Percentiles rank a stretch among this genome's conserved stretches.
phyloP scores from a whole-genome alignment of 352 stramenopile species.

The Phytophthora hybrid region DNA sequence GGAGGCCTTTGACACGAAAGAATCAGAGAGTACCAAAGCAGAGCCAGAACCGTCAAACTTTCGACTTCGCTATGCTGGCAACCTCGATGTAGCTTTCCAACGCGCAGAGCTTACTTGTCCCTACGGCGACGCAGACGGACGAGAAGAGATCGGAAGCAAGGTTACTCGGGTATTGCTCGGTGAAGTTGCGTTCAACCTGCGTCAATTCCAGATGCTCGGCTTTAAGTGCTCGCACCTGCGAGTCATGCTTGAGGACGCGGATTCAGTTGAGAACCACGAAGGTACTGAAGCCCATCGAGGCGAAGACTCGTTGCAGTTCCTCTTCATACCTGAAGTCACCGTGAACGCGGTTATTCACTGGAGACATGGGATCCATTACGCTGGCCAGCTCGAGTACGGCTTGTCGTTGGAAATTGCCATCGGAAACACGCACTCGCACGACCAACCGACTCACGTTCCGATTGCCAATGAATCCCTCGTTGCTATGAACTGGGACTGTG shows the following conservation, averaged over 20 bases:
- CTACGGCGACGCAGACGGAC: constrained; percentile 37
- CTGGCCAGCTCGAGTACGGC: constrained; percentile 46
- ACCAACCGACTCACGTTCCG: constrained; percentile 47
- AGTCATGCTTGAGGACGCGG: constrained; percentile 37
- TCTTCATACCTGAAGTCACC: constrained; percentile 37
- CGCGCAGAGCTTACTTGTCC: constrained; percentile 43
- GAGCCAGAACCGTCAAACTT: constrained; percentile 33
- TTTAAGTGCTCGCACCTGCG: constrained; percentile 41
- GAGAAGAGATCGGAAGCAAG: constrained; percentile 34
- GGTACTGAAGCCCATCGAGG: background rate
- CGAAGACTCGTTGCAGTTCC: constrained; percentile 33
- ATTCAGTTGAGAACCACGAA: background rate
- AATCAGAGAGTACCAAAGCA: constrained; percentile 2
- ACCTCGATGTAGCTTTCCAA: constrained; percentile 59
- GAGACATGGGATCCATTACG: constrained; percentile 24
- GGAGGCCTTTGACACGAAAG: constrained; percentile 52
- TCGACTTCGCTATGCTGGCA: constrained; percentile 54
- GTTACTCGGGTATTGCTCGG: constrained; percentile 40
- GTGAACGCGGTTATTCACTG: constrained; percentile 42
- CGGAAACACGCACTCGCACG: constrained; percentile 27
- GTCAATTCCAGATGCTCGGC: constrained; percentile 62
- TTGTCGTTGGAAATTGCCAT: constrained; percentile 66
- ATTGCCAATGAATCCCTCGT: constrained; percentile 55
- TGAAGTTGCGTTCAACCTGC: constrained; percentile 54
- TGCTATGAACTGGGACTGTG: constrained; percentile 74